Conservation (phyloP, 331 rosid species). For the Malus hybrid region DNA sequence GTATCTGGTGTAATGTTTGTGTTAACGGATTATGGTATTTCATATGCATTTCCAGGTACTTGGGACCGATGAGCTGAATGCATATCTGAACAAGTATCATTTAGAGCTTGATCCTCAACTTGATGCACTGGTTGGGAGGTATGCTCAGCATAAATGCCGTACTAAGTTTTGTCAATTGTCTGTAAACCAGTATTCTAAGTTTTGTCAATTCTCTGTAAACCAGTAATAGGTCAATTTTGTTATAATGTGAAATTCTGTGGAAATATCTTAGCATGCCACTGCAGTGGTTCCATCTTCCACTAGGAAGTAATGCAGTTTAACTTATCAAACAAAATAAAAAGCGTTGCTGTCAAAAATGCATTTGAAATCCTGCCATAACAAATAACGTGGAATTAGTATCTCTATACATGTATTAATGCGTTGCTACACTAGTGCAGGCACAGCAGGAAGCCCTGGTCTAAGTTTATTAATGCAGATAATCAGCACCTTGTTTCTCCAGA, state of each 20-base stretch:
- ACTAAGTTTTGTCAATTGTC: neutral
- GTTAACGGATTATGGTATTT: neutral
- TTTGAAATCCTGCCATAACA: neutral
- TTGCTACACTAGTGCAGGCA: constrained; percentile 52
- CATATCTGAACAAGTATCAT: constrained; percentile 74
- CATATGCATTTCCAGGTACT: constrained; percentile 52
- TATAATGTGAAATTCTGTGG: neutral
- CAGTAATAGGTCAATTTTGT: neutral
- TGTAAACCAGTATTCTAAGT: neutral
- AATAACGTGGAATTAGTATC: neutral
- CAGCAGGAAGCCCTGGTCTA: constrained; percentile 94
- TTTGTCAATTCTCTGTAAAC: neutral
- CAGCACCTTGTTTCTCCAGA: constrained; percentile 95
- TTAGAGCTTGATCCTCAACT: constrained; percentile 87
- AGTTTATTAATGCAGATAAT: constrained; percentile 85
- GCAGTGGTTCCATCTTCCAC: constrained; percentile 5
- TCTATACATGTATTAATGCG: neutral
- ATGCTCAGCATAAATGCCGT: constrained; percentile 1
- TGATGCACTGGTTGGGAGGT: constrained; percentile 88
- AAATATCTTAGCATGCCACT: constrained; percentile 7
- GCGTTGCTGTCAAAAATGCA: neutral
- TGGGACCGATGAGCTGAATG: constrained; percentile 87
- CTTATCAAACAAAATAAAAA: neutral
- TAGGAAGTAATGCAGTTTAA: neutral
- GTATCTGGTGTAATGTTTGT: neutral